These are phyloP conservation scores for Fusarium incarnatum DNA, from an alignment of 2,329 filamentous ascomycete genomes.

Conservation along the genomic window DNA sequence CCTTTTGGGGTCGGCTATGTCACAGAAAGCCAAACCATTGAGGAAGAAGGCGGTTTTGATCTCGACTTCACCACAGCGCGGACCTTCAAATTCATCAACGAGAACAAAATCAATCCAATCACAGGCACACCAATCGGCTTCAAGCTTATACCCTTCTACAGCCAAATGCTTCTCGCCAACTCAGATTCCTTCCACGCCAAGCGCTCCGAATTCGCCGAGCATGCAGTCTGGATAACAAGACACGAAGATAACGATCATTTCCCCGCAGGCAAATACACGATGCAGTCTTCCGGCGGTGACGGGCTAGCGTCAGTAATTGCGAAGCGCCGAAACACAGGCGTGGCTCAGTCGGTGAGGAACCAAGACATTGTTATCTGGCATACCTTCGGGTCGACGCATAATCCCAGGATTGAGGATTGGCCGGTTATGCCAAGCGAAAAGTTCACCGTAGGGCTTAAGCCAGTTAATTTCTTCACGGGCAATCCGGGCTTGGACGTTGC, in stretches of 20 bases:
- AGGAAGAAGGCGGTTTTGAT: constrained; percentile 60
- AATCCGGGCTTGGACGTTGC: constrained; percentile 65
- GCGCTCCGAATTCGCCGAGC: constrained; percentile 57
- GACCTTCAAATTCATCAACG: constrained; percentile 62
- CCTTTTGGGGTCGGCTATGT: constrained; percentile 63
- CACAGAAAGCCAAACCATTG: constrained; percentile 57
- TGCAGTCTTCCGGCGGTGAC: constrained; percentile 60
- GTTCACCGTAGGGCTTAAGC: constrained; percentile 62
- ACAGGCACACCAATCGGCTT: constrained; percentile 60
- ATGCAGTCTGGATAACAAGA: constrained; percentile 60
- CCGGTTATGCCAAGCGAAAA: constrained; percentile 75
- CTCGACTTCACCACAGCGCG: constrained; percentile 63
- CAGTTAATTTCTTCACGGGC: constrained; percentile 64
- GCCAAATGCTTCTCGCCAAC: constrained; percentile 58
- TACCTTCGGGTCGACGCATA: constrained; percentile 71
- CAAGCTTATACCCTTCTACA: constrained; percentile 59
- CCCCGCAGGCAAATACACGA: constrained; percentile 57
- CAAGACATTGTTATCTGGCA: constrained; percentile 69
- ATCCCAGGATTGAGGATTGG: constrained; percentile 74
- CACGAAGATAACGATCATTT: constrained; percentile 58
- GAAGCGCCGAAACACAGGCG: constrained; percentile 40
- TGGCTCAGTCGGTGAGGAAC: constrained; percentile 56
- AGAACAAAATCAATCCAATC: constrained; percentile 55
- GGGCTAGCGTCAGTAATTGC: constrained; percentile 50
- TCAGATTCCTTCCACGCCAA: constrained; percentile 54